Conservation (phyloP, 2,329 filamentous ascomycete species). For the Neofusicoccum umdonicola region DNA sequence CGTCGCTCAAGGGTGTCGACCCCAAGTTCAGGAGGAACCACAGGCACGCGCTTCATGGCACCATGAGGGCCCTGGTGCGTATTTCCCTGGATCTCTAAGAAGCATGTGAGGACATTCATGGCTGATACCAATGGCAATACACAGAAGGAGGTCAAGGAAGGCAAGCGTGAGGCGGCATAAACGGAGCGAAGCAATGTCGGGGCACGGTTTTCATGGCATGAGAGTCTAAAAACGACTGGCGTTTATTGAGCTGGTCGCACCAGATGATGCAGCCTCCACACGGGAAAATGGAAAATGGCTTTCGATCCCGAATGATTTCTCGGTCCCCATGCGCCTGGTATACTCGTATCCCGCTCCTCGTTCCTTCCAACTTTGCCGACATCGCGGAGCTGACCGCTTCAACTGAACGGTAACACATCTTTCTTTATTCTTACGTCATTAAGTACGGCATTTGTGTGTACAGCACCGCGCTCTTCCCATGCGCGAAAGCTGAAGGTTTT, state of each 20-base stretch:
- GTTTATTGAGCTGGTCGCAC: conserved; percentile 15
- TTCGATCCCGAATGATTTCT: conserved; percentile 14
- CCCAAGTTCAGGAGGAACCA: conserved; percentile 99
- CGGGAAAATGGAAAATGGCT: conserved; percentile 17
- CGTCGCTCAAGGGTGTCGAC: conserved; percentile 96
- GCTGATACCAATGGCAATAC: conserved; percentile 17
- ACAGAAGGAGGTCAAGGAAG: conserved; percentile 97
- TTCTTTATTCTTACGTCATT: not conserved
- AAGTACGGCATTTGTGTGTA: conserved; percentile 67
- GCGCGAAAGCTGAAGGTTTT: conserved; percentile 66
- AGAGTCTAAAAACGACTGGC: conserved; percentile 17
- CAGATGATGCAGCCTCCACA: conserved; percentile 8
- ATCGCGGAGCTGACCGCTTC: too few species aligned
- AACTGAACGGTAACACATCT: not conserved
- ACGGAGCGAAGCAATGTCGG: conserved; percentile 25
- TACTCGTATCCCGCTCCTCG: too few species aligned
- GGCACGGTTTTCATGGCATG: conserved; percentile 17
- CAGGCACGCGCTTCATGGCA: conserved; percentile 98
- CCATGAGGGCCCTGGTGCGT: conserved; percentile 94
- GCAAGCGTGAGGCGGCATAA: conserved; percentile 86
- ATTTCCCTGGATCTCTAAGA: conserved; percentile 8
- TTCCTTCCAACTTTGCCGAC: too few species aligned
- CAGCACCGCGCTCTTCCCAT: conserved; percentile 61
- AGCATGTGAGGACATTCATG: not conserved
- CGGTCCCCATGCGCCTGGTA: not conserved